These are phyloP conservation scores for Kwoniella botswanensis DNA, from an alignment of 768 basidiomycete genomes.

Conservation along the genomic window DNA sequence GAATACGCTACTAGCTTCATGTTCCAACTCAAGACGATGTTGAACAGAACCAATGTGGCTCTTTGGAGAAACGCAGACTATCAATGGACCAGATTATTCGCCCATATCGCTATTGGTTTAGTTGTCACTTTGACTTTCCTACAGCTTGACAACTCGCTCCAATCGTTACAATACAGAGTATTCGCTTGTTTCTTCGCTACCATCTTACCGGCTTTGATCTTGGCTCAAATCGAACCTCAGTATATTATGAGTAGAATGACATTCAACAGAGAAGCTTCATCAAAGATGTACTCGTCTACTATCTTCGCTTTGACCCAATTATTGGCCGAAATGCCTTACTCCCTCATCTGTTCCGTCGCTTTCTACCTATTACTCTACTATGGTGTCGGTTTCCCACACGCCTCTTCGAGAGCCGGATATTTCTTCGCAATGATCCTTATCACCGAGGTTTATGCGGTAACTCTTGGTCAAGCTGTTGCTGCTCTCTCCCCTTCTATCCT, in stretches of 20 bases:
- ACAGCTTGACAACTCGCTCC: constrained; percentile 61
- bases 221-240: constrained; percentile 79
- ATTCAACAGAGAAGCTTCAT: constrained; percentile 69
- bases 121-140: constrained; percentile 77
- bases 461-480: constrained; percentile 69
- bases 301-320: constrained; percentile 85
- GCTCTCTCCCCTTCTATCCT: constrained; percentile 77
- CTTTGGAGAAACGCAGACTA: constrained; percentile 86
- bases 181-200: constrained; percentile 68
- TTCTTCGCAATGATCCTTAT: constrained; percentile 63
- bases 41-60: constrained; percentile 64
- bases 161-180: constrained; percentile 74
- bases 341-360: constrained; percentile 68
- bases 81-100: constrained; percentile 79
- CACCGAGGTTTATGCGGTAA: constrained; percentile 74
- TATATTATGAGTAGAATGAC: constrained; percentile 73
- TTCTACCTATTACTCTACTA: constrained; percentile 69
- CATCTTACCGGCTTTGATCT: constrained; percentile 72
- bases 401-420: constrained; percentile 53
- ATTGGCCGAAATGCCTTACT: constrained; percentile 71
- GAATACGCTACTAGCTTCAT: constrained; percentile 69
- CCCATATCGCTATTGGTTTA: constrained; percentile 64
- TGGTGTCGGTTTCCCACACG: constrained; percentile 54
- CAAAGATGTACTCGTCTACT: constrained; percentile 82
- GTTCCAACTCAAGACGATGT: constrained; percentile 74